These are phyloP conservation scores for Ophiocordyceps sinensis DNA, from an alignment of 2,329 filamentous ascomycete genomes.

Conservation along the genomic window DNA sequence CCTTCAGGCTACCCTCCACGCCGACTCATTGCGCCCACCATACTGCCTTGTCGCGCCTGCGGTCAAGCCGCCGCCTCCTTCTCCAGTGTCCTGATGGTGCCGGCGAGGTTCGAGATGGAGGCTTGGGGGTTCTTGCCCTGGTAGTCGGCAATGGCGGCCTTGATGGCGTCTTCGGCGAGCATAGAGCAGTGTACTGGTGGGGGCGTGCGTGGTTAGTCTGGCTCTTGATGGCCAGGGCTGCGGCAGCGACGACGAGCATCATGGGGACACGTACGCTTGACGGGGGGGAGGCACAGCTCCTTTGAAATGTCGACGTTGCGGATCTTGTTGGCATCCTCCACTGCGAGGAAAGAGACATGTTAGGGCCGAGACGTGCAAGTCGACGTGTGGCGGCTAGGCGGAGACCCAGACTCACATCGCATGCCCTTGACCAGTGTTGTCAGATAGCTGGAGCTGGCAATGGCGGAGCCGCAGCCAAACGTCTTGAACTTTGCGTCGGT, in stretches of 20 bases:
- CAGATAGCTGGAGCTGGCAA: conserved; percentile 77
- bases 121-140: conserved; percentile 54
- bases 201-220: too few relatives aligned
- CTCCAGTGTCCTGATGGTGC: conserved; percentile 36
- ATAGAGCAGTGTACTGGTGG: conserved; percentile 71
- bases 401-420: conserved; percentile 28
- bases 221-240: too few relatives aligned
- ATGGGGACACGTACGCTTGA: conserved; percentile 50
- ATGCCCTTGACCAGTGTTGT: conserved; percentile 92
- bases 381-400: too few relatives aligned
- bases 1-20: too few relatives aligned
- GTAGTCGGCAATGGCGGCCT: conserved; percentile 80
- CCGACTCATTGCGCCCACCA: background rate
- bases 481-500: conserved; percentile 97
- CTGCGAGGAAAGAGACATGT: background rate
- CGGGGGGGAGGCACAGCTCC: conserved; percentile 78
- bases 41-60: background rate
- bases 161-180: conserved; percentile 84
- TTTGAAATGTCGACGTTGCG: conserved; percentile 98
- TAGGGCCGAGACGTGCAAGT: background rate
- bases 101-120: conserved; percentile 59
- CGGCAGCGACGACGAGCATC: too few relatives aligned
- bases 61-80: conserved; percentile 4
- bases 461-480: conserved; percentile 87
- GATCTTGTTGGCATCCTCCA: conserved; percentile 85